phyloP scores from a whole-genome alignment of 140 eudicot genomes.

The Ambrosia hybrid region DNA sequence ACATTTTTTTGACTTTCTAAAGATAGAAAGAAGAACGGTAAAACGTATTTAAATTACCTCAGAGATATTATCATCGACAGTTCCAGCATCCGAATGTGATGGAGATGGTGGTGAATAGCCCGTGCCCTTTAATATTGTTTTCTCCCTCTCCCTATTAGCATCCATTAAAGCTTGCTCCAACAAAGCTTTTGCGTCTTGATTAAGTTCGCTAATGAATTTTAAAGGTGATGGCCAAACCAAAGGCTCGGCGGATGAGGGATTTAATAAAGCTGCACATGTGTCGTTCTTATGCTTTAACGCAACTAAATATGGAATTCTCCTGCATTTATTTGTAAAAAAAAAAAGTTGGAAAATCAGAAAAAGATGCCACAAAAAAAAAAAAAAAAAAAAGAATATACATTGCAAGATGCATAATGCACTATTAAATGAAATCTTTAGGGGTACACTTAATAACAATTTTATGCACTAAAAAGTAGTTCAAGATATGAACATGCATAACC shows the following conservation, averaged over 20 bases:
- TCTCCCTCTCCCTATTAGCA: slow-evolving; percentile 75
- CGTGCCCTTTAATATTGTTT: slow-evolving; percentile 56
- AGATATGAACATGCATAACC: slow-evolving; percentile 13
- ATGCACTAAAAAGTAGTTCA: neutral
- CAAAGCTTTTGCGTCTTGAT: slow-evolving; percentile 74
- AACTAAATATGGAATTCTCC: slow-evolving; percentile 85
- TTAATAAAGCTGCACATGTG: slow-evolving; percentile 72
- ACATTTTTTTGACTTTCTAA: slow-evolving; percentile 31
- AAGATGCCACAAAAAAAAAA: neutral
- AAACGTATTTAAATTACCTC: slow-evolving; percentile 50
- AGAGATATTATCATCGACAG: slow-evolving; percentile 44
- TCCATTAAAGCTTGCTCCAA: slow-evolving; percentile 72
- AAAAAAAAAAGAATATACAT: too few species aligned
- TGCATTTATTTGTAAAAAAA: slow-evolving; percentile 31
- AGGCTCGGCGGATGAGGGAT: slow-evolving; percentile 90
- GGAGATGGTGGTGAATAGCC: slow-evolving; percentile 46
- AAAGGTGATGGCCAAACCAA: slow-evolving; percentile 89
- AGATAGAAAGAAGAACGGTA: slow-evolving; percentile 19
- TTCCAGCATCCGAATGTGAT: slow-evolving; percentile 40
- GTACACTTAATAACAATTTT: neutral
- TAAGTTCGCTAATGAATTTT: slow-evolving; percentile 82
- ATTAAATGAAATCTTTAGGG: neutral
- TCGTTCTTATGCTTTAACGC: slow-evolving; percentile 75
- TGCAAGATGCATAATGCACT: neutral
- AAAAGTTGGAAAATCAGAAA: neutral